Base-by-base conservation (phyloP, 768 basidiomycete species). In the Amanita molliuscula region DNA sequence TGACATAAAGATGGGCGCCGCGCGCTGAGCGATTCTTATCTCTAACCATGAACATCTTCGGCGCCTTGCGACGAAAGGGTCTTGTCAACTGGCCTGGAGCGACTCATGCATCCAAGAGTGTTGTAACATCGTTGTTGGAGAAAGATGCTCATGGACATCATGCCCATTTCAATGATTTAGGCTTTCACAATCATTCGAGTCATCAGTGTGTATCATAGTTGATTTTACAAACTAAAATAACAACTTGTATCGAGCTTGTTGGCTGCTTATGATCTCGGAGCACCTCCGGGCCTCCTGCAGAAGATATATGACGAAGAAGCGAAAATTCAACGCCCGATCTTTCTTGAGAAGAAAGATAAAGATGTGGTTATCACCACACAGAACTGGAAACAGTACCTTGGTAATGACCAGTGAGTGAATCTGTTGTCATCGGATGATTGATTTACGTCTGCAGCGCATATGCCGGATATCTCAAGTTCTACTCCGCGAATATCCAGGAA, bases 211-310 rank as follows among this genome's bases (percentile, higher is more conserved):
- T 61, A 74, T 56, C 28, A 8, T 35, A 28, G 36, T n/a, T 54
- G 16, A 20, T 15, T 21, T 18, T 45, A 29, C 18, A 35, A 44
- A 10, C 16, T 10, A 37, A 45, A 37, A 15, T 35, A 49, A 34
- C 18, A 18, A 2, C 44, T 6, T 42, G 28, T 26, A 15, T 25
- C n/a, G 21, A 81, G 78, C 53, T 47, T 80, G 8, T 61, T 81
- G 2, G 76, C 77, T 0, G 74, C 76, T 2, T 80, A 79, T 51
- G 78, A 80, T 61, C 56, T 80, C 2, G 78, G 78, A 3, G 77
- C 78, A 3, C 52, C 75, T 13, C 54, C 73, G 0, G 61, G 62
- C 6, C 61, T 75, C 23, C 50, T 82, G 35, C 67, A 73, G 51
- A 71, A 73, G 48, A 76, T 79, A 21, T 77, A 76, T 49, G 70